A percentile compares a stretch with the other conserved stretches of the same genome.
Conservation (phyloP, 805 yeast species). For the Candida chilensis region DNA sequence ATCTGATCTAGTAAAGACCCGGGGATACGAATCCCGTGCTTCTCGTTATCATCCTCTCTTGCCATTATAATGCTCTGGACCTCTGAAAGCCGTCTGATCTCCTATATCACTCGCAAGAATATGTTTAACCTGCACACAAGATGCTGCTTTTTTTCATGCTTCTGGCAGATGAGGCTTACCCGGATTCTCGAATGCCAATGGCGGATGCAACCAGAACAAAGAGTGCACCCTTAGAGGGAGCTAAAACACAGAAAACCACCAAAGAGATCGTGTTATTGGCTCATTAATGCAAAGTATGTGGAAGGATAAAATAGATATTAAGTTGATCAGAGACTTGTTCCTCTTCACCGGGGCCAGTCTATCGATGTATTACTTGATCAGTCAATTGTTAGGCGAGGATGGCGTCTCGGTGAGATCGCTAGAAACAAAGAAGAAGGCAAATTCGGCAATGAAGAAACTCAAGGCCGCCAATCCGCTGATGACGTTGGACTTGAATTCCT, state of each 20-base stretch:
- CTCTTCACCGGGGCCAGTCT: conserved; percentile 46
- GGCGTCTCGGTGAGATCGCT: conserved; percentile 31
- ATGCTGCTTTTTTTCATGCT: too few relatives aligned
- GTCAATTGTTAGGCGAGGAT: conserved; percentile 12
- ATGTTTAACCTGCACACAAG: too few relatives aligned
- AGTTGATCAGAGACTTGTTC: conserved; percentile 34
- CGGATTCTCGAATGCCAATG: too few relatives aligned
- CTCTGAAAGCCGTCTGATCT: too few relatives aligned
- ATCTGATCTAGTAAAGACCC: conserved; percentile 32
- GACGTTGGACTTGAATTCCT: conserved; percentile 48
- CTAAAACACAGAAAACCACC: too few relatives aligned
- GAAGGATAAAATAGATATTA: conserved; percentile 22
- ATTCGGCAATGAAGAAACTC: conserved; percentile 47
- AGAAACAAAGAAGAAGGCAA: conserved; percentile 55
- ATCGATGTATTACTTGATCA: conserved; percentile 40
- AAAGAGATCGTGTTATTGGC: neutral
- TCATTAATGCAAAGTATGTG: too few relatives aligned
- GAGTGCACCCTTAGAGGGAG: too few relatives aligned
- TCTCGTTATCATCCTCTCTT: too few relatives aligned
- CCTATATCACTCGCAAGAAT: too few relatives aligned
- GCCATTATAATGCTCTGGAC: too few relatives aligned
- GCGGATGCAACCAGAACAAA: too few relatives aligned
- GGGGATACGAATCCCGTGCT: conserved; percentile 29
- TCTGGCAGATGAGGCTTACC: too few relatives aligned
- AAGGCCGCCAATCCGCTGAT: conserved; percentile 51